Evolutionary conservation across 208 protist species (phyloP).

Genomic region (Trypanosoma scelopori): DNA sequence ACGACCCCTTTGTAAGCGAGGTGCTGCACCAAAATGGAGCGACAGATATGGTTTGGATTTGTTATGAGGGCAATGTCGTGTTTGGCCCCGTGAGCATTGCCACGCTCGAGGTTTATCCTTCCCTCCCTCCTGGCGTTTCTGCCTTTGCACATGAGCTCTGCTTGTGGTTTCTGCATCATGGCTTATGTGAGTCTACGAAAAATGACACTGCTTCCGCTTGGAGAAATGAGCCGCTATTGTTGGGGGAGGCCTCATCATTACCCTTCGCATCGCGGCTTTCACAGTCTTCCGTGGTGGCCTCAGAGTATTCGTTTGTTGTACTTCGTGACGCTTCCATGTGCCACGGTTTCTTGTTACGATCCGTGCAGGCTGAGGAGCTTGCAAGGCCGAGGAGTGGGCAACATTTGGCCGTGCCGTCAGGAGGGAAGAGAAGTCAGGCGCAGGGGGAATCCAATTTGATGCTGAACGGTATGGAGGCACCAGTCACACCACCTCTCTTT

Average conservation of each 20-base stretch:
- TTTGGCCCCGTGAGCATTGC: not conserved
- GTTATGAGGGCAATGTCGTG: not conserved
- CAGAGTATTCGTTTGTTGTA: conserved; percentile 11
- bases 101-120: not conserved
- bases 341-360: conserved; percentile 13
- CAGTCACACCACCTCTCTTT: conserved; percentile 36
- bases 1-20: conserved; percentile 5
- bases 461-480: not conserved
- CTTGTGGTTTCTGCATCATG: not conserved
- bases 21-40: conserved; percentile 4
- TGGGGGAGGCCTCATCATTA: not conserved
- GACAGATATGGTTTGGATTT: not conserved
- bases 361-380: conserved; percentile 1
- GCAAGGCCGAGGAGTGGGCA: not conserved
- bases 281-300: not conserved
- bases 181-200: not conserved
- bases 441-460: not conserved
- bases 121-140: conserved; percentile 2
- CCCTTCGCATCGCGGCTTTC: too few species aligned
- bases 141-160: conserved; percentile 14
- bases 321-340: not conserved
- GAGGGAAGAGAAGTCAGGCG: not conserved
- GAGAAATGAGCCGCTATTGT: not conserved
- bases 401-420: not conserved
- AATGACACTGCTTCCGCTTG: not conserved